These are phyloP conservation scores for Aspergillus fumigatus DNA, from an alignment of 2,329 filamentous ascomycete genomes.

Conservation along the genomic window DNA sequence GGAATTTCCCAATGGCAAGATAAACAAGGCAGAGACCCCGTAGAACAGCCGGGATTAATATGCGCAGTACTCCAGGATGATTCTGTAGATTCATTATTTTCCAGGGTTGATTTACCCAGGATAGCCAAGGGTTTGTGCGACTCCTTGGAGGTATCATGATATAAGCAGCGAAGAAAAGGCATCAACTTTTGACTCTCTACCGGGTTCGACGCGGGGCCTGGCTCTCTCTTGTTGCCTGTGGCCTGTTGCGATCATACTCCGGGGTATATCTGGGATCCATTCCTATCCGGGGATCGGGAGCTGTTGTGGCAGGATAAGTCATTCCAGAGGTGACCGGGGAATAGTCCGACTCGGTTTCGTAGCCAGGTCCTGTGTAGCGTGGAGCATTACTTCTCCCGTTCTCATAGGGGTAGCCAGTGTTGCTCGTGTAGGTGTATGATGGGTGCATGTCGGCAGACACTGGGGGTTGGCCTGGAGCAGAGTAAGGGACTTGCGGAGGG, in stretches of 20 bases:
- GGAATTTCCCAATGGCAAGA: constrained; percentile 12
- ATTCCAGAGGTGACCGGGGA: constrained; percentile 38
- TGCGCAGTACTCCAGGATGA: not conserved
- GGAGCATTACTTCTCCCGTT: constrained; percentile 37
- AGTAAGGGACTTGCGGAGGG: constrained; percentile 30
- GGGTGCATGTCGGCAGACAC: constrained; percentile 38
- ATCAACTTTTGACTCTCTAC: constrained; percentile 18
- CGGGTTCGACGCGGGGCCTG: constrained; percentile 36
- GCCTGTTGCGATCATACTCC: constrained; percentile 38
- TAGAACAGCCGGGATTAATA: not conserved
- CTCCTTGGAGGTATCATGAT: constrained; percentile 8
- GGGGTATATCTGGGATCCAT: constrained; percentile 42
- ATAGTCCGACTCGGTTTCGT: constrained; percentile 41
- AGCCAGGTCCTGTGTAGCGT: constrained; percentile 38
- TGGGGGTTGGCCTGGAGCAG: constrained; percentile 32
- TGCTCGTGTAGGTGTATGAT: constrained; percentile 35
- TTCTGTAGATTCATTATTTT: not conserved
- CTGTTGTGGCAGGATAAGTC: constrained; percentile 37
- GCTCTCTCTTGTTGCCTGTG: constrained; percentile 36
- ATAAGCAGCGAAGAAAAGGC: constrained; percentile 5
- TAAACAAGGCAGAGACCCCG: not conserved
- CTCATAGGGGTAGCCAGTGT: constrained; percentile 34
- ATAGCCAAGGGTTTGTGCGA: constrained; percentile 7
- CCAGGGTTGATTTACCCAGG: not conserved
- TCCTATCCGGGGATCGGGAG: constrained; percentile 40